Evolutionary conservation across 768 basidiomycete genomes (phyloP).

Genomic region (Mycena sanguinolenta): DNA sequence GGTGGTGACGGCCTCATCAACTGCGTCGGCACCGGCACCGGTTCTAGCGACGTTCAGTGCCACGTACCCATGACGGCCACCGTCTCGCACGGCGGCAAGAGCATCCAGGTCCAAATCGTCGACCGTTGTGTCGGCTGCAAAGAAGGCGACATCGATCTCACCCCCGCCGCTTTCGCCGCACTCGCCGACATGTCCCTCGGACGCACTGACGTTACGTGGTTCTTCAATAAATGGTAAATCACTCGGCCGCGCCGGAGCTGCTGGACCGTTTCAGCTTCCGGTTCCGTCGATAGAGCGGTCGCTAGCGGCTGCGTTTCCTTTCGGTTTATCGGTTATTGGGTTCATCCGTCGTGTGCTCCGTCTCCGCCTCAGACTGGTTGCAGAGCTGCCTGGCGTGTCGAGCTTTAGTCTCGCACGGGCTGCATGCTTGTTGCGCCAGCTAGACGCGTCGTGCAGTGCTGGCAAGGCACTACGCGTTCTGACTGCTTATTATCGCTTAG

Average conservation of each 20-base stretch:
- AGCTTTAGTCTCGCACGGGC: slow-evolving; percentile 15
- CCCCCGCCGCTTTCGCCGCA: slow-evolving; percentile 44
- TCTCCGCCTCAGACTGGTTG: slow-evolving; percentile 29
- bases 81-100: slow-evolving; percentile 47
- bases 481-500: slow-evolving; percentile 20
- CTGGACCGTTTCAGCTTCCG: slow-evolving; percentile 14
- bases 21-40: slow-evolving; percentile 19
- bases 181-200: slow-evolving; percentile 44
- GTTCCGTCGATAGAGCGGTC: slow-evolving; percentile 5
- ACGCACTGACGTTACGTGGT: slow-evolving; percentile 54
- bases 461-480: slow-evolving; percentile 37
- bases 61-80: slow-evolving; percentile 41
- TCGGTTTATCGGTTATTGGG: slow-evolving; percentile 13
- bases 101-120: slow-evolving; percentile 54
- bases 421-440: slow-evolving; percentile 20
- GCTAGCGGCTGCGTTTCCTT: slow-evolving; percentile 14
- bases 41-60: slow-evolving; percentile 23
- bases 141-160: slow-evolving; percentile 46
- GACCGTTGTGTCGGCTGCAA: slow-evolving; percentile 67
- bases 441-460: slow-evolving; percentile 38
- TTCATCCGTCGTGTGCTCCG: slow-evolving; percentile 26
- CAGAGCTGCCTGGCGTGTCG: slow-evolving; percentile 16
- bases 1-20: slow-evolving; percentile 47
- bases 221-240: slow-evolving; percentile 44
- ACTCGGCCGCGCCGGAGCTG: slow-evolving; percentile 14